Conservation (phyloP, 73 alveolate genomes). For the Paramecium octaurelia region DNA sequence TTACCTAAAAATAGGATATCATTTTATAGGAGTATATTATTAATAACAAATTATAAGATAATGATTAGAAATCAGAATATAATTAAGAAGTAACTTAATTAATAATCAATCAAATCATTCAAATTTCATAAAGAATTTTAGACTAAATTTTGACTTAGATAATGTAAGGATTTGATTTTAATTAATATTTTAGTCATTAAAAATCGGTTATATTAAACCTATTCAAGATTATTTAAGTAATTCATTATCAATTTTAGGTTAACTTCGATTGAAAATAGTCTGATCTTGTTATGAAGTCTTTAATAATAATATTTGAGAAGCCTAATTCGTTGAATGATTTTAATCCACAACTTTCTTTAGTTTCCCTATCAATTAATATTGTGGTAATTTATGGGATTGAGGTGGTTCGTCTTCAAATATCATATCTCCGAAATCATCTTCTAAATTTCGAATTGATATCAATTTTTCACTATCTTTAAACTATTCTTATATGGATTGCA, state of each 20-base stretch:
- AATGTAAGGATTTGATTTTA: not conserved
- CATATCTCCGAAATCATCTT: not conserved
- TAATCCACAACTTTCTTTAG: not conserved
- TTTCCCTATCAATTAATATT: conserved; percentile 18
- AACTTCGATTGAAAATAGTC: not conserved
- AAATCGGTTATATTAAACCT: not conserved
- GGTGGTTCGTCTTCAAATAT: not conserved
- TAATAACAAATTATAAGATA: no score
- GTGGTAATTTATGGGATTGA: not conserved
- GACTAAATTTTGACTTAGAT: not conserved
- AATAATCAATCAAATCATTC: no score
- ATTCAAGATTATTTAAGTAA: not conserved
- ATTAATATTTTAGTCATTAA: not conserved
- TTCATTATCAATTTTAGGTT: not conserved
- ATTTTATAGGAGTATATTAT: no score
- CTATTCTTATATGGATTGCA: not conserved
- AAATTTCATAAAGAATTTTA: no score
- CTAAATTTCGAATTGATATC: not conserved
- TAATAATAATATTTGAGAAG: not conserved
- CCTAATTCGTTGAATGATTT: not conserved
- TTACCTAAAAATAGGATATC: no score
- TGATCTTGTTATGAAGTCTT: not conserved
- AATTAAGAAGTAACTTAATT: no score
- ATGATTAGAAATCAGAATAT: no score
- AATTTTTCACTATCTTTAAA: not conserved